Base-by-base conservation (phyloP, 2,329 filamentous ascomycete genomes). In the Pyrenophora graminea region DNA sequence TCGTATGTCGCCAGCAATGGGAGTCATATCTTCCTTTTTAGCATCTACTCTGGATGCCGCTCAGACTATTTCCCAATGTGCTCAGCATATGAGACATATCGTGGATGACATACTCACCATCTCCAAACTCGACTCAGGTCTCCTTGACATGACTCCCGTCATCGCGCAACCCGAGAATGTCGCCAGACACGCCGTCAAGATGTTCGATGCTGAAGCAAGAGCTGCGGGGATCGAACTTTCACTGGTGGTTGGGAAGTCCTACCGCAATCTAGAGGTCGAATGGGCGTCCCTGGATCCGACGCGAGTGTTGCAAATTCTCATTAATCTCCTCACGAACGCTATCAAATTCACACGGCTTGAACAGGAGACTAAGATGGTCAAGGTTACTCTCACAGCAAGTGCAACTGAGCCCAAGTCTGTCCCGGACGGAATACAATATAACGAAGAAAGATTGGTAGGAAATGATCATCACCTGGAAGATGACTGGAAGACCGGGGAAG, bases 71-170 rank as follows among this genome's bases (percentile, higher is more conserved):
- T 72, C 71, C 4, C 66, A 74, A 15, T 79, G 76, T 51, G 71
- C 73, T 2, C 70, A 74, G 33, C 77, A 79, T 51, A 76, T 77
- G 62, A 77, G 77, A 41, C 63, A 74, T 17, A 78, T 79, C n/a
- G 75, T 79, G 2, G 76, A 79, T 45, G 77, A 79, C 46, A 71
- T 78, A 5, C 60, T 79, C 3, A 77, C 76, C 1, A 67, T 77
- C 19, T 77, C 74, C 1, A 79, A 79, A 43, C 66, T 79, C 4
- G 76, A 77, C 51, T 76, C 75, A 0, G 70, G 68, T 4, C 64
- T 79, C 15, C 61, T 78, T 1, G 62, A 71, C 6, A 74, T 78
- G 31, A 73, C 71, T 2, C 74, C 76, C 1, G 66, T 76, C 31
- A 69, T 68, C 39, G 64, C 73, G 4, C 71, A 74, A 47, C 60